These are phyloP conservation scores for Pestalotiopsis sp. DNA, from an alignment of 2,329 filamentous ascomycete genomes.

Conservation along the genomic window DNA sequence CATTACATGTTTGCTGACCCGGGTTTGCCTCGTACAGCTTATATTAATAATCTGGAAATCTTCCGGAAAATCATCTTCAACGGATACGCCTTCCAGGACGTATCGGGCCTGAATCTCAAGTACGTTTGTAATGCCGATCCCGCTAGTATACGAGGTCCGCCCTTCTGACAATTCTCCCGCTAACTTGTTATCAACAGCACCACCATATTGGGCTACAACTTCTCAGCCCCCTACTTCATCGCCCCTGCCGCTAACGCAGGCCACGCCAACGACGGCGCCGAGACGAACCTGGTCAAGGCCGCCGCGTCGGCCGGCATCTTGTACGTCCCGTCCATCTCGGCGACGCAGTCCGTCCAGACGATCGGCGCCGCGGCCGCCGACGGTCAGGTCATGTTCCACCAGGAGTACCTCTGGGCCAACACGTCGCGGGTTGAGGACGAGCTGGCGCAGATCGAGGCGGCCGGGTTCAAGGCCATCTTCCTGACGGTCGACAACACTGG, in stretches of 20 bases:
- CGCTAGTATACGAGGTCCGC: constrained; percentile 30
- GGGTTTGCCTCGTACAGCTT: constrained; percentile 48
- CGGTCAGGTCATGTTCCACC: constrained; percentile 17
- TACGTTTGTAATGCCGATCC: constrained; percentile 25
- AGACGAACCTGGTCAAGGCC: constrained; percentile 52
- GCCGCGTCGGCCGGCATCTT: constrained; percentile 50
- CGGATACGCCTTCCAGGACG: constrained; percentile 37
- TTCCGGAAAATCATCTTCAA: constrained; percentile 36
- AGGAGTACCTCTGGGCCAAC: constrained; percentile 31
- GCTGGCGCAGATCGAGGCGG: constrained; percentile 17
- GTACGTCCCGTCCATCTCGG: constrained; percentile 43
- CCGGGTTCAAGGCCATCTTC: constrained; percentile 23
- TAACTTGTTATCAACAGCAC: constrained; percentile 33
- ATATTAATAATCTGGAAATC: constrained; percentile 43
- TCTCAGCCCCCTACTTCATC: constrained; percentile 59
- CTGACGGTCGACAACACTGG: constrained; percentile 23
- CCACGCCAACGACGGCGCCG: constrained; percentile 46
- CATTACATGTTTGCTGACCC: constrained; percentile 51
- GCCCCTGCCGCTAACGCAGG: constrained; percentile 49
- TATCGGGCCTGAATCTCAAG: constrained; percentile 29
- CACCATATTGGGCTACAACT: constrained; percentile 55
- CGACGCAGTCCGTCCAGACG: constrained; percentile 35
- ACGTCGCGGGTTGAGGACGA: constrained; percentile 16
- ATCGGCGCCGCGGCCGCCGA: constrained; percentile 39
- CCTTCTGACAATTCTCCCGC: constrained; percentile 6